phyloP scores from a whole-genome alignment of 768 basidiomycete species.

The Mycena pura region DNA sequence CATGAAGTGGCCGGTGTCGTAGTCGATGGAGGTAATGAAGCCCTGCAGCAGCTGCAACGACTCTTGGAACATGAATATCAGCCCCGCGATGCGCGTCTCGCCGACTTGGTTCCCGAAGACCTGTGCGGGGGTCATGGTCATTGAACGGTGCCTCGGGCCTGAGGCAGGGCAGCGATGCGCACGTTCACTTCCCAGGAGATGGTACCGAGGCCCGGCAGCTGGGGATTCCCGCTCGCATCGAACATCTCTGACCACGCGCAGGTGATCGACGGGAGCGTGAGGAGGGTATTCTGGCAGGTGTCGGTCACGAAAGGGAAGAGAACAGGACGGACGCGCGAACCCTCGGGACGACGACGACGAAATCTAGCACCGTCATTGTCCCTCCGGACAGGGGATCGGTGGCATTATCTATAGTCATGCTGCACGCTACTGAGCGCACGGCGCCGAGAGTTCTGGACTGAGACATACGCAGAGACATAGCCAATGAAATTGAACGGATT shows the following conservation, averaged over 20 bases:
- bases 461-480: background rate
- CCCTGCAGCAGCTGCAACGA: background rate
- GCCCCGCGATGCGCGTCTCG: slow-evolving; percentile 6
- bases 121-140: background rate
- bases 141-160: background rate
- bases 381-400: background rate
- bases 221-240: background rate
- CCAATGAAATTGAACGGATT: background rate
- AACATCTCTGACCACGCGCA: slow-evolving; percentile 11
- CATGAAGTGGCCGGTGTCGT: slow-evolving; percentile 1
- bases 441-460: background rate
- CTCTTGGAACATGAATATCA: slow-evolving; percentile 8
- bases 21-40: slow-evolving; percentile 4
- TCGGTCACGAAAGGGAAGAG: background rate
- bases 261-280: slow-evolving; percentile 11
- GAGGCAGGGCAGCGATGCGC: background rate
- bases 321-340: background rate
- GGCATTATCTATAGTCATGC: background rate
- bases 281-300: background rate
- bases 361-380: background rate
- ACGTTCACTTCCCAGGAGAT: slow-evolving; percentile 16
- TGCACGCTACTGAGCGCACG: background rate
- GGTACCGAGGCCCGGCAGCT: slow-evolving; percentile 1
- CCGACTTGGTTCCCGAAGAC: slow-evolving; percentile 10
- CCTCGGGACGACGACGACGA: background rate